Evolutionary conservation across 352 stramenopile genomes (phyloP).

Genomic region (Pythium myriotylum): DNA sequence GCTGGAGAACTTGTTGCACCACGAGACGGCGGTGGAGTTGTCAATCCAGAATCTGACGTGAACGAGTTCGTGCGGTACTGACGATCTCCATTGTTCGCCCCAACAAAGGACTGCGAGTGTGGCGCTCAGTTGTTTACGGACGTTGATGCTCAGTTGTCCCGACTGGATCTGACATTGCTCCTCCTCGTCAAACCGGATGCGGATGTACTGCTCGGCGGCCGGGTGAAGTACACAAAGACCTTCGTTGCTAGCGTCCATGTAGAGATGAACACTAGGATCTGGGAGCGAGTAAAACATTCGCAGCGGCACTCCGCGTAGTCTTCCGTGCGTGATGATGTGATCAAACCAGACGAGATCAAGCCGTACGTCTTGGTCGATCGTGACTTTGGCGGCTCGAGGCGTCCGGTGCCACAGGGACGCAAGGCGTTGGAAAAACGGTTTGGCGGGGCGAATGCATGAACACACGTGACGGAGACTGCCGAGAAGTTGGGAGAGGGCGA

Average conservation of each 20-base stretch:
- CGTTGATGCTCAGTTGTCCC: constrained; percentile 19
- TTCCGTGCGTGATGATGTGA: no score
- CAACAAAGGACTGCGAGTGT: not conserved
- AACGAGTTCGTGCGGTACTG: not conserved
- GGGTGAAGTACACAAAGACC: constrained; percentile 28
- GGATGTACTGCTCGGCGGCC: not conserved
- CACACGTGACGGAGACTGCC: no score
- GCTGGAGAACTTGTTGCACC: constrained; percentile 5
- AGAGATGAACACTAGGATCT: constrained; percentile 11
- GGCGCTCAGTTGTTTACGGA: constrained; percentile 13
- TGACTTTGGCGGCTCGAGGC: no score
- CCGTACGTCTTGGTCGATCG: no score
- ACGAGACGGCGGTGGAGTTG: constrained; percentile 11
- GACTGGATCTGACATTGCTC: constrained; percentile 11
- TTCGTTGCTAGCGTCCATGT: constrained; percentile 22
- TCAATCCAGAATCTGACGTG: constrained; percentile 19
- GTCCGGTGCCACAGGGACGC: no score
- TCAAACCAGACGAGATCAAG: no score
- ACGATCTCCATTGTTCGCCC: not conserved
- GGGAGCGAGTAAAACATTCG: no score
- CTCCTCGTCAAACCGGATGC: constrained; percentile 19
- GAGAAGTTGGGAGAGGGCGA: no score
- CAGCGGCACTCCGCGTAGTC: no score
- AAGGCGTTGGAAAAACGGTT: no score
- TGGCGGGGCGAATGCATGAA: no score